A percentile compares a stretch with the other conserved stretches of the same genome.
These are phyloP conservation scores for Hymenochaete sp. DNA, from an alignment of 1,284 basidiomycete genomes.

Conservation along the genomic window DNA sequence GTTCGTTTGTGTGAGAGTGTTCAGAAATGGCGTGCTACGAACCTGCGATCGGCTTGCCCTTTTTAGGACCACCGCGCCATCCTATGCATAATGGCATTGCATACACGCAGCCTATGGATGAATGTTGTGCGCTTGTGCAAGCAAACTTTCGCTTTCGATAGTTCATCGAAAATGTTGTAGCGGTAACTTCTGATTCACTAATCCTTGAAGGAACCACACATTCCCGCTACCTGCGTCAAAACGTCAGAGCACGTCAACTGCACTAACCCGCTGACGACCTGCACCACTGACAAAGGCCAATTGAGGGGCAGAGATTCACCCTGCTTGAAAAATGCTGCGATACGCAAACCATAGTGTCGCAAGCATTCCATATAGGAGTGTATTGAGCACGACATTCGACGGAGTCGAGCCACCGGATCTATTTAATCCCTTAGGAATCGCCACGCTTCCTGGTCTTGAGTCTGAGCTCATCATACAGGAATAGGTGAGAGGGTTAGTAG, in stretches of 20 bases:
- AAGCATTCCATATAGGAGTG: conserved; percentile 96
- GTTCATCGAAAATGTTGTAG: conserved; percentile 94
- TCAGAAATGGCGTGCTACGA: too few species aligned
- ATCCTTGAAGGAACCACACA: conserved; percentile 90
- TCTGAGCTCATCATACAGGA: too few species aligned
- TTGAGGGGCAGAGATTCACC: conserved; percentile 87
- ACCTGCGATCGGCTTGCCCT: too few species aligned
- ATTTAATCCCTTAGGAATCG: too few species aligned
- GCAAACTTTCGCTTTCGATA: conserved; percentile 94
- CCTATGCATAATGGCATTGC: too few species aligned
- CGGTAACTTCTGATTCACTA: conserved; percentile 95
- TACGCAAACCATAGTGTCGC: conserved; percentile 99
- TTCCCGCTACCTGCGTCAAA: conserved; percentile 80
- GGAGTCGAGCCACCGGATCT: too few species aligned
- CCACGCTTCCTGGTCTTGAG: too few species aligned
- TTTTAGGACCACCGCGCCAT: too few species aligned
- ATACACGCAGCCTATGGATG: too few species aligned
- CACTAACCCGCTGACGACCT: conserved; percentile 91
- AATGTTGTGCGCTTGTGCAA: too few species aligned
- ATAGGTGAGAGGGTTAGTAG: too few species aligned
- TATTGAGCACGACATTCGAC: conserved; percentile 96
- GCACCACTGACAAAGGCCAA: conserved; percentile 90
- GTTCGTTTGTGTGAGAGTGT: too few species aligned
- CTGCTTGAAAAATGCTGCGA: conserved; percentile 98
- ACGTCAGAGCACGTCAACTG: conserved; percentile 97